A percentile compares a stretch with the other conserved stretches of the same genome.
Evolutionary conservation across 2,329 filamentous ascomycete genomes (phyloP).

Genomic region (Claviceps sp.): DNA sequence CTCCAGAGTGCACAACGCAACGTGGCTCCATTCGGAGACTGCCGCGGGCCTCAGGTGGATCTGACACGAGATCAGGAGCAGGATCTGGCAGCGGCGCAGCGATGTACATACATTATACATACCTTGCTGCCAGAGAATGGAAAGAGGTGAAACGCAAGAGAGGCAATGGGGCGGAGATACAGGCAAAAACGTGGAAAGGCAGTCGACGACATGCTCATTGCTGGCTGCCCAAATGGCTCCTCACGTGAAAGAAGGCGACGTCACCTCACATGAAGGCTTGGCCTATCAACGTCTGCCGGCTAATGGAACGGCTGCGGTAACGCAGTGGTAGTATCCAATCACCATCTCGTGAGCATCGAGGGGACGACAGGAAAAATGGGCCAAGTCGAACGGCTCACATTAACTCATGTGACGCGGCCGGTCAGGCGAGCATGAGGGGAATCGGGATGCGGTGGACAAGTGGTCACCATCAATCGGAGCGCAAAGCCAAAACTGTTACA

Average conservation of each 20-base stretch:
- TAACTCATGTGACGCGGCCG: no score
- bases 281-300: neutral
- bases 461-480: neutral
- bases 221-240: neutral
- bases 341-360: neutral
- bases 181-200: neutral
- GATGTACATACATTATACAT: no score
- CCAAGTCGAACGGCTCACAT: neutral
- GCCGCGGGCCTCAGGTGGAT: constrained; percentile 3
- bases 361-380: neutral
- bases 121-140: neutral
- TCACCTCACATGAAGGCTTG: neutral
- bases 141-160: neutral
- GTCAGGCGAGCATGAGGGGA: neutral
- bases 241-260: neutral
- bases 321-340: neutral
- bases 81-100: neutral
- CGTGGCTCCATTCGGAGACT: constrained; percentile 7
- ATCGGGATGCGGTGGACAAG: neutral
- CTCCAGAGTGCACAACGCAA: constrained; percentile 1
- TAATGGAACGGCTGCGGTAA: neutral
- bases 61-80: neutral
- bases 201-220: neutral
- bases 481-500: neutral
- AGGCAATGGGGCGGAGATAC: neutral